Percentiles rank a stretch among this genome's conserved stretches.
phyloP scores from a whole-genome alignment of 768 basidiomycete species.

The Gymnopilus junonius region DNA sequence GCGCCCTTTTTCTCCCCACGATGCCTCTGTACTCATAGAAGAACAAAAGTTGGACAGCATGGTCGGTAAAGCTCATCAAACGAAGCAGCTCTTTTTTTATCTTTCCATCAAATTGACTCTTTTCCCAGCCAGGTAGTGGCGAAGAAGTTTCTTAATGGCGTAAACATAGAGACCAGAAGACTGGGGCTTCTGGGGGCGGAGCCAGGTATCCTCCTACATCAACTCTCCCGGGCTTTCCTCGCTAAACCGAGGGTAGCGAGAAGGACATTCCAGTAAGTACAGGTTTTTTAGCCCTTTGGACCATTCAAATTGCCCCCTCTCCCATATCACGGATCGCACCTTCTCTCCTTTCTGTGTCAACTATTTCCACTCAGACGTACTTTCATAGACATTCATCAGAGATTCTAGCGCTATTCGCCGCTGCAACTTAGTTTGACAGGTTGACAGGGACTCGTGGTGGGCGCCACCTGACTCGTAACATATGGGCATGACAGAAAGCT shows the following conservation, averaged over 20 bases:
- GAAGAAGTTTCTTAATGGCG: neutral
- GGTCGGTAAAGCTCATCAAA: neutral
- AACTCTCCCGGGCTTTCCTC: neutral
- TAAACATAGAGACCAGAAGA: neutral
- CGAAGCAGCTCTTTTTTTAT: neutral
- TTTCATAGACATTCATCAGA: neutral
- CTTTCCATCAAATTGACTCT: neutral
- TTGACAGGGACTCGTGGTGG: slow-evolving; percentile 1
- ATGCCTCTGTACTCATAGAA: neutral
- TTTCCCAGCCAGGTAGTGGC: neutral
- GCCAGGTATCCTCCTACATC: neutral
- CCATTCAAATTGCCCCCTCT: neutral
- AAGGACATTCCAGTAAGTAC: neutral
- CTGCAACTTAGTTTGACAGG: neutral
- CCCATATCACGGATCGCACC: neutral
- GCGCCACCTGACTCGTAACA: neutral
- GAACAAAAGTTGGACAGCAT: neutral
- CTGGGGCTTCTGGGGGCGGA: neutral
- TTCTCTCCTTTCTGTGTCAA: neutral
- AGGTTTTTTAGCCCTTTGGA: neutral
- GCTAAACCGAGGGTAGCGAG: neutral
- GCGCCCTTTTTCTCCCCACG: neutral
- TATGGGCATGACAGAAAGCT: neutral
- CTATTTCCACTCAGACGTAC: neutral
- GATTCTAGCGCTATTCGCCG: neutral